Evolutionary conservation across 1,139 yeast genomes (phyloP).

Genomic region (Blastobotrys persicus): DNA sequence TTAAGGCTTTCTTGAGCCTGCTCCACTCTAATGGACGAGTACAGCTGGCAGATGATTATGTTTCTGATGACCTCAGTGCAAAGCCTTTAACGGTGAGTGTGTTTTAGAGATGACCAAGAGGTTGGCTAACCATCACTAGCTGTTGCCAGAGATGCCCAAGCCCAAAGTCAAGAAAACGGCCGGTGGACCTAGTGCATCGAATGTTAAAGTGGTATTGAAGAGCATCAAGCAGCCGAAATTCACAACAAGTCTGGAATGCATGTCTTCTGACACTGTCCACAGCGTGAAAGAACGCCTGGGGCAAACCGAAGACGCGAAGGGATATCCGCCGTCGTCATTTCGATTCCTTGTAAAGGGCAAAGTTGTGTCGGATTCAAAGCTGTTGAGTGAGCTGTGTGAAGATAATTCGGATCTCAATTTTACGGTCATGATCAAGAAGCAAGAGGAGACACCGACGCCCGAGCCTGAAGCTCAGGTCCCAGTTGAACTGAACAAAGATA

Average conservation of each 20-base stretch:
- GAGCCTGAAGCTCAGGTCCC: constrained; percentile 17
- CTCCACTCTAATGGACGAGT: constrained; percentile 13
- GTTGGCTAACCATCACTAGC: not conserved
- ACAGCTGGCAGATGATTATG: constrained; percentile 19
- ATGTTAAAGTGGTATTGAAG: constrained; percentile 27
- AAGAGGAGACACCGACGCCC: constrained; percentile 6
- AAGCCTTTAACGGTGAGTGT: constrained; percentile 13
- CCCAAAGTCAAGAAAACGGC: constrained; percentile 18
- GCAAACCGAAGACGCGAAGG: constrained; percentile 30
- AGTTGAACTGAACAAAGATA: not conserved
- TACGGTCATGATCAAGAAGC: constrained; percentile 27
- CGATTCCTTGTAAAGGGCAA: constrained; percentile 33
- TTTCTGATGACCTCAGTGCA: constrained; percentile 9
- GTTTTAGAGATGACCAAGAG: not conserved
- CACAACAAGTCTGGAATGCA: constrained; percentile 23
- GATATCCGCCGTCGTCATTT: constrained; percentile 23
- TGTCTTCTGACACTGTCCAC: constrained; percentile 27
- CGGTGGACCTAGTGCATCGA: constrained; percentile 6
- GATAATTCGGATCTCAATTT: constrained; percentile 22
- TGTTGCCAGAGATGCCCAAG: constrained; percentile 22
- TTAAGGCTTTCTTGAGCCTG: constrained; percentile 19
- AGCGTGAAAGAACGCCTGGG: constrained; percentile 33
- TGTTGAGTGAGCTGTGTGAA: constrained; percentile 17
- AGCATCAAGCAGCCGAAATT: constrained; percentile 36
- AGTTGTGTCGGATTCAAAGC: constrained; percentile 32